Evolutionary conservation across 805 yeast genomes (phyloP).

Genomic region (Starmerella floricola): DNA sequence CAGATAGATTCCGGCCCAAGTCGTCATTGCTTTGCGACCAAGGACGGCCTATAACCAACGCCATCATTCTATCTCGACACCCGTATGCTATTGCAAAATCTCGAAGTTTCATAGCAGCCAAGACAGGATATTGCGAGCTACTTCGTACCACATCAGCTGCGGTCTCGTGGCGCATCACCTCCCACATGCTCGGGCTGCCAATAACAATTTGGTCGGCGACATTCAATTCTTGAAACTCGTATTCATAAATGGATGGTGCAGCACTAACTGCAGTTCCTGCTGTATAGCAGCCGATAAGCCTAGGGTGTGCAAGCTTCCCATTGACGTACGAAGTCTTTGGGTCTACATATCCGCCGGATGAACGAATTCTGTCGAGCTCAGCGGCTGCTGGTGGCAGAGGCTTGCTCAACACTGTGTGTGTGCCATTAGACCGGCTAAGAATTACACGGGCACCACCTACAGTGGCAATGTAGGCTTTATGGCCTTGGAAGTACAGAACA

Average conservation of each 20-base stretch:
- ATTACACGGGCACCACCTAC: conserved; percentile 84
- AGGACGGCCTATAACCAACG: conserved; percentile 41
- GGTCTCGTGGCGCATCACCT: conserved; percentile 62
- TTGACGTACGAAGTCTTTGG: conserved; percentile 80
- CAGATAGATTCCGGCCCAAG: conserved; percentile 2
- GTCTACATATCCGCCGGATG: conserved; percentile 82
- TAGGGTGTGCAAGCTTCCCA: conserved; percentile 54
- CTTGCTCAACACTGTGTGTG: conserved; percentile 63
- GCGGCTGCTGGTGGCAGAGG: conserved; percentile 66
- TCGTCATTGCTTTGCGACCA: neutral
- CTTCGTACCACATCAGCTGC: conserved; percentile 86
- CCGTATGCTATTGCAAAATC: conserved; percentile 94
- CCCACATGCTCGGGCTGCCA: conserved; percentile 81
- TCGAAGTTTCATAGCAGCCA: conserved; percentile 84
- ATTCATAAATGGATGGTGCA: conserved; percentile 55
- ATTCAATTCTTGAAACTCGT: conserved; percentile 42
- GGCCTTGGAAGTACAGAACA: conserved; percentile 62
- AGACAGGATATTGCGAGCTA: conserved; percentile 62
- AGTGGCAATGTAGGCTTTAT: conserved; percentile 64
- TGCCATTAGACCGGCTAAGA: conserved; percentile 70
- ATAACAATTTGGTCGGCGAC: conserved; percentile 76
- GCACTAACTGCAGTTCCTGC: conserved; percentile 79
- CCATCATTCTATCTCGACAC: conserved; percentile 68
- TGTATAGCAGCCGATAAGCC: conserved; percentile 86
- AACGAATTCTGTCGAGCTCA: conserved; percentile 63